Base-by-base conservation (phyloP, 2,329 filamentous ascomycete genomes). In the Botrytis aclada region DNA sequence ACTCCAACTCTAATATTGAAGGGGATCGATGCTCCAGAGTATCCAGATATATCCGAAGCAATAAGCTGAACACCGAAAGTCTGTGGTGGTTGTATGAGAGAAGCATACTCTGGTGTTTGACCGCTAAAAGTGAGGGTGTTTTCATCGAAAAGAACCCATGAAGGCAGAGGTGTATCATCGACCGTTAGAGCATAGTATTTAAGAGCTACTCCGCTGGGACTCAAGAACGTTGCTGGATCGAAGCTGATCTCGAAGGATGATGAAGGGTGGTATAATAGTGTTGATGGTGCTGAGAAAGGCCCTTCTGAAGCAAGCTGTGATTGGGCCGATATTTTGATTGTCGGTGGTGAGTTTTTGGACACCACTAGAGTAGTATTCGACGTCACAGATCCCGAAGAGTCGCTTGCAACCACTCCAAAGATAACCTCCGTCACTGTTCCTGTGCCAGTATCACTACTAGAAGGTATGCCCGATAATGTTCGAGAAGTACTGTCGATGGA, bases 161-260 rank as follows among this genome's bases (percentile, higher is more conserved):
- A 90, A 32, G 94, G 94, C 51, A 97, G 83, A 51, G 94, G 94
- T n/a, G 92, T 93, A 78, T 93, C 92, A 78, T 95, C 88, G 8
- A 85, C 86, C 6, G 93, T 92, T 4, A 92, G 89, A 14, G 93
- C 93, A 80, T 96, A 95, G 81, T 94, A 97, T 73, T 89, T 88
- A 69, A 90, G 85, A 25, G 82, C 82, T 5, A 85, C 83, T 0
- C 83, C 82, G 60, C 58, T 70, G 22, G 63, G 74, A 22, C 54
- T 69, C 45, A 84, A 84, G 80, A 97, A 97, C 0, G 91, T 93
- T 29, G 88, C 82, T 8, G 79, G 76, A 62, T 86, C 83, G 75
- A 91, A 89, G 3, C 81, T 79, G 74, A 89, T 88, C 9, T 81
- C 81, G 81, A 91, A 89, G 7, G 82, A 77, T 8, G 82, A 84